phyloP scores from a whole-genome alignment of 2,329 filamentous ascomycete species.

The Monosporascus sp. region DNA sequence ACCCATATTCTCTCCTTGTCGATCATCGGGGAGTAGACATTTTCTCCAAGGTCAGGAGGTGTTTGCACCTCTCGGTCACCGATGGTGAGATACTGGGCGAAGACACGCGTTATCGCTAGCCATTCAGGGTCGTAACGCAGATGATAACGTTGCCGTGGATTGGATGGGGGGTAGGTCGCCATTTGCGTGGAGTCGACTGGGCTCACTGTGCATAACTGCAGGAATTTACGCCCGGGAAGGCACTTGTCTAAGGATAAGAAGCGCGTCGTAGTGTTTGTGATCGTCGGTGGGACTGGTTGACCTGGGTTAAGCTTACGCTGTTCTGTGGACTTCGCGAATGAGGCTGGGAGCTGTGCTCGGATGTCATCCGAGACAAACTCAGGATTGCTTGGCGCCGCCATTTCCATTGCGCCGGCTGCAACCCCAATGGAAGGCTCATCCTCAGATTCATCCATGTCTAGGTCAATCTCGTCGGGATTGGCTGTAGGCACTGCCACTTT shows the following conservation, averaged over 20 bases:
- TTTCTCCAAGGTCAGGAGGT: slow-evolving; percentile 61
- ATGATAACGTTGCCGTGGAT: slow-evolving; percentile 42
- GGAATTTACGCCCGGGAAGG: slow-evolving; percentile 69
- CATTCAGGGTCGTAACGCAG: slow-evolving; percentile 89
- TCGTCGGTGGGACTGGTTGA: slow-evolving; percentile 63
- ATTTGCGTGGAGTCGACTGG: slow-evolving; percentile 35
- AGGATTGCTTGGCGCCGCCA: slow-evolving; percentile 8
- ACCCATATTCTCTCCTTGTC: slow-evolving; percentile 73
- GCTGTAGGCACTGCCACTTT: slow-evolving; percentile 7
- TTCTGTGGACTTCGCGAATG: slow-evolving; percentile 51
- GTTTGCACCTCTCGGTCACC: slow-evolving; percentile 52
- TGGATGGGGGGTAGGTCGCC: slow-evolving; percentile 12
- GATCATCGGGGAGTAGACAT: slow-evolving; percentile 62
- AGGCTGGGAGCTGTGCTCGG: slow-evolving; percentile 69
- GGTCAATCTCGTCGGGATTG: slow-evolving; percentile 38
- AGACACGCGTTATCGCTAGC: slow-evolving; percentile 86
- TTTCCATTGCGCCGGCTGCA: slow-evolving; percentile 9
- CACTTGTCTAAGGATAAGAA: slow-evolving; percentile 95
- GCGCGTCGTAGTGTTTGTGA: slow-evolving; percentile 71
- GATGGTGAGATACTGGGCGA: slow-evolving; percentile 60
- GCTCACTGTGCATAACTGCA: slow-evolving; percentile 68
- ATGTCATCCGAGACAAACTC: slow-evolving; percentile 55
- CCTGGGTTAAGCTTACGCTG: slow-evolving; percentile 40
- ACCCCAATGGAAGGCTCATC: slow-evolving; percentile 4
- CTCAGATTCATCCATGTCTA: slow-evolving; percentile 8